Evolutionary conservation across 2,329 filamentous ascomycete genomes (phyloP).

Genomic region (Colletotrichum tropicale): DNA sequence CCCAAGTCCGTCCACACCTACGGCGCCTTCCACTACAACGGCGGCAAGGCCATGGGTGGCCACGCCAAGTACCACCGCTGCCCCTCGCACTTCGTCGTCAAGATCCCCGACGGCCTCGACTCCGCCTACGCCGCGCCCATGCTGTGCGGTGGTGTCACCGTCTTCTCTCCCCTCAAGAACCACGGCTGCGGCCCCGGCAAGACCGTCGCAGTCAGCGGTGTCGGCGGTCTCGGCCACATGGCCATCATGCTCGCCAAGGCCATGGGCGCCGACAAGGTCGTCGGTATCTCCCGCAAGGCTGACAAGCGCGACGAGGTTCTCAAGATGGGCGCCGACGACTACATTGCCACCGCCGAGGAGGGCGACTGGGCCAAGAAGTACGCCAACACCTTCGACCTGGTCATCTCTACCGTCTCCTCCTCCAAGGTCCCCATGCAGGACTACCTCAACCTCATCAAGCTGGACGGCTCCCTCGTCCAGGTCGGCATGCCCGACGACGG

Average conservation of each 20-base stretch:
- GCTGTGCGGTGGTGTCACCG: constrained; percentile 74
- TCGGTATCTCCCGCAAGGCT: constrained; percentile 60
- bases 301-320: constrained; percentile 60
- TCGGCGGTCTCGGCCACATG: constrained; percentile 74
- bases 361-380: constrained; percentile 59
- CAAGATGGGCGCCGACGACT: constrained; percentile 61
- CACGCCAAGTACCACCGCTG: constrained; percentile 38
- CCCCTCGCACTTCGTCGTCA: constrained; percentile 51
- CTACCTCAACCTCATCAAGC: constrained; percentile 63
- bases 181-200: constrained; percentile 71
- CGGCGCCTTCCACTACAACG: constrained; percentile 44
- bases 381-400: constrained; percentile 57
- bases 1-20: constrained; percentile 45
- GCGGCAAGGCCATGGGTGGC: constrained; percentile 36
- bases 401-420: constrained; percentile 60
- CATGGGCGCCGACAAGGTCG: constrained; percentile 64
- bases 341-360: constrained; percentile 49
- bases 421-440: constrained; percentile 50
- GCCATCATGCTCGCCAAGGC: constrained; percentile 72
- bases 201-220: constrained; percentile 68
- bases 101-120: constrained; percentile 46
- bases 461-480: constrained; percentile 63
- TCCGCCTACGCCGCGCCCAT: constrained; percentile 61
- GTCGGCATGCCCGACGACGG: constrained; percentile 58
- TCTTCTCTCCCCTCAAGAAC: constrained; percentile 66